Conservation (phyloP, 352 stramenopile species). For the Globisporangium mamillatum region DNA sequence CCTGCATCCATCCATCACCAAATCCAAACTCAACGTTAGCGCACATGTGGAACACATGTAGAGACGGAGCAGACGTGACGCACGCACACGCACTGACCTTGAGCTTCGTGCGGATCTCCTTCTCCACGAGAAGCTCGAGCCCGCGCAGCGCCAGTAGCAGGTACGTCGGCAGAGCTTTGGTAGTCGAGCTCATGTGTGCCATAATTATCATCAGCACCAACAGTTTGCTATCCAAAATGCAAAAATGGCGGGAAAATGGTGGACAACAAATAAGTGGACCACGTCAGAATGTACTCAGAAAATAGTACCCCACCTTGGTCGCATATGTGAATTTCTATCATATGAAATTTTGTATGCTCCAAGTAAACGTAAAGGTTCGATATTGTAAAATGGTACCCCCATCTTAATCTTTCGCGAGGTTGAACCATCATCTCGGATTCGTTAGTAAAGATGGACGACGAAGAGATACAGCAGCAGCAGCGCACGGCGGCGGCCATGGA, state of each 20-base stretch:
- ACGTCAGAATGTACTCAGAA: background rate
- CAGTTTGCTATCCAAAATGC: background rate
- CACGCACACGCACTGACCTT: constrained; percentile 24
- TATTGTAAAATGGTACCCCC: constrained; percentile 10
- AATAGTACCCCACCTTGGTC: constrained; percentile 4
- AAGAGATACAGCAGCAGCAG: background rate
- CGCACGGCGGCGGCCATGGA: background rate
- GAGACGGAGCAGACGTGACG: too few species aligned
- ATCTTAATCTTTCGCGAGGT: background rate
- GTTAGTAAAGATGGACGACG: background rate
- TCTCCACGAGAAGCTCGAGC: constrained; percentile 61
- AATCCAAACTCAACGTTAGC: background rate
- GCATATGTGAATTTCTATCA: background rate
- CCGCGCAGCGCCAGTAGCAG: constrained; percentile 76
- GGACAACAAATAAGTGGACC: background rate
- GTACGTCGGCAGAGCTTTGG: constrained; percentile 34
- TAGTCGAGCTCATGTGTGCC: background rate
- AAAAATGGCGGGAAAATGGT: too few species aligned
- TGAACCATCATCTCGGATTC: constrained; percentile 6
- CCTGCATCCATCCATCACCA: constrained; percentile 25
- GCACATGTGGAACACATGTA: too few species aligned
- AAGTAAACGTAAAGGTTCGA: background rate
- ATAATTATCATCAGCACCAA: constrained; percentile 1
- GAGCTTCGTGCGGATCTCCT: constrained; percentile 70
- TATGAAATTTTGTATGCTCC: background rate